These are phyloP conservation scores for Podaxis mareebaensis DNA, from an alignment of 768 basidiomycete genomes.

Conservation along the genomic window DNA sequence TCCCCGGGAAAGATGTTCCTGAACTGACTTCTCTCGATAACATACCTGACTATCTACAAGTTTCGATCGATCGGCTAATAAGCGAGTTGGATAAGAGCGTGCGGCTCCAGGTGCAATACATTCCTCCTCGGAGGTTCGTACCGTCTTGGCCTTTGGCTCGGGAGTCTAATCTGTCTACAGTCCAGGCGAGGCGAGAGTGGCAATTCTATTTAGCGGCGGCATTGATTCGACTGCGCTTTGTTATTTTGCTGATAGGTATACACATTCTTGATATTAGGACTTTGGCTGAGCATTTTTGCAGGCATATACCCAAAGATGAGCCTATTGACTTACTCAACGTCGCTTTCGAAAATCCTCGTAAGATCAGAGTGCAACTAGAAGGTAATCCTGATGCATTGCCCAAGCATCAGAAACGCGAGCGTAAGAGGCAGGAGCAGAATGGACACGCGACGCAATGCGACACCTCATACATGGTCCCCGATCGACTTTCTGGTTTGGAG, in stretches of 20 bases:
- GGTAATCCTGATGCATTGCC: conserved; percentile 46
- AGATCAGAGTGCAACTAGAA: conserved; percentile 49
- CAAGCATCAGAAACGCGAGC: conserved; percentile 24
- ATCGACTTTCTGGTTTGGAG: conserved; percentile 77
- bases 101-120: conserved; percentile 62
- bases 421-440: conserved; percentile 21
- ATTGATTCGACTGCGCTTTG: conserved; percentile 90
- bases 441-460: conserved; percentile 15
- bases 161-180: conserved; percentile 7
- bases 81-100: conserved; percentile 66
- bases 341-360: conserved; percentile 94
- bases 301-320: conserved; percentile 72
- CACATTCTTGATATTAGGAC: conserved; percentile 6
- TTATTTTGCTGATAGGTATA: conserved; percentile 74
- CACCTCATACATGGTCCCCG: conserved; percentile 77
- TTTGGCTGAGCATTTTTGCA: conserved; percentile 27
- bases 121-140: conserved; percentile 51
- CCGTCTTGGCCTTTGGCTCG: neutral
- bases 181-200: conserved; percentile 53
- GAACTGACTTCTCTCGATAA: conserved; percentile 34
- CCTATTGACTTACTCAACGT: conserved; percentile 93
- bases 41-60: conserved; percentile 43
- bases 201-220: conserved; percentile 93
- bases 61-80: conserved; percentile 52
- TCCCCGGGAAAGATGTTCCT: conserved; percentile 48